phyloP scores from a whole-genome alignment of 1,284 basidiomycete genomes.

The Cutaneotrichosporon sp. region DNA sequence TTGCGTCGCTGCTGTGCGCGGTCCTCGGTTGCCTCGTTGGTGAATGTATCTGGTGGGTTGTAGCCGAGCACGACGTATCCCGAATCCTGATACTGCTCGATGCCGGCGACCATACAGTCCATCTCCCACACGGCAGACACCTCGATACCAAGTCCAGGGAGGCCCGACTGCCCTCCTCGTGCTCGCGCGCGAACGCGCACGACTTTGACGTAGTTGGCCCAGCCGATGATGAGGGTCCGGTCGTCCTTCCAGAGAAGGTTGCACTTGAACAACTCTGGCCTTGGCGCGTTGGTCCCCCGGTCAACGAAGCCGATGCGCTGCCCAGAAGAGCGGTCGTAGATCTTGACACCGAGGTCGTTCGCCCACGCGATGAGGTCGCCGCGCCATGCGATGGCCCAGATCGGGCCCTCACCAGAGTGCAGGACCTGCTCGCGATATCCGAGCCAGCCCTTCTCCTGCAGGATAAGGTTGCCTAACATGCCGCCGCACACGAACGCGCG shows the following conservation, averaged over 20 bases:
- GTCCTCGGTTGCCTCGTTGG: constrained; percentile 69
- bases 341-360: constrained; percentile 89
- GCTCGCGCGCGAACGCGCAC: constrained; percentile 66
- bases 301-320: constrained; percentile 85
- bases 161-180: constrained; percentile 55
- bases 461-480: constrained; percentile 77
- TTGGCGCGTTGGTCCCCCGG: constrained; percentile 73
- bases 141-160: constrained; percentile 61
- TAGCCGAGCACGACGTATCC: constrained; percentile 85
- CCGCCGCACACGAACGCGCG: constrained; percentile 93
- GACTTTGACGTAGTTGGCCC: constrained; percentile 93
- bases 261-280: constrained; percentile 91
- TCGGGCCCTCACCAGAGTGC: constrained; percentile 87
- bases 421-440: constrained; percentile 88
- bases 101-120: constrained; percentile 92
- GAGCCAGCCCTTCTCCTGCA: constrained; percentile 95
- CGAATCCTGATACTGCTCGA: constrained; percentile 67
- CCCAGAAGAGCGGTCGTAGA: constrained; percentile 80
- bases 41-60: constrained; percentile 53
- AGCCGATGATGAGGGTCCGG: constrained; percentile 82
- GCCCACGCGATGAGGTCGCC: constrained; percentile 92
- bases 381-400: constrained; percentile 88
- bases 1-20: constrained; percentile 71
- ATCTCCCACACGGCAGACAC: constrained; percentile 89
- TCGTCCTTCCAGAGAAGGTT: constrained; percentile 89